These are phyloP conservation scores for Hortiboletus flavorubellus DNA, from an alignment of 768 basidiomycete genomes.

Conservation along the genomic window DNA sequence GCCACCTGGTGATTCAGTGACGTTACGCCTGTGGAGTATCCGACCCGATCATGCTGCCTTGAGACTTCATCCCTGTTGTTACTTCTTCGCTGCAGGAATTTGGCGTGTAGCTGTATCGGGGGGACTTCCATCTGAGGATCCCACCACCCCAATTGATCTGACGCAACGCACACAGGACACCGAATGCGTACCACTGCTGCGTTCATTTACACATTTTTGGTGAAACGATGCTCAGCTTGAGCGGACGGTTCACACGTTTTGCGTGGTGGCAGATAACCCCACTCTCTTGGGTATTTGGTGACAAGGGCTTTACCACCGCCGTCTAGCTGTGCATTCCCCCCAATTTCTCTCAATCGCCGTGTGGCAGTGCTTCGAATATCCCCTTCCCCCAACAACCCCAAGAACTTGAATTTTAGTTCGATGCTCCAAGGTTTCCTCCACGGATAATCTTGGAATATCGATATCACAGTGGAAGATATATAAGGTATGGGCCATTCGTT, in stretches of 20 bases:
- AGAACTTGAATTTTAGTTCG: neutral
- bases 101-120: too few relatives aligned
- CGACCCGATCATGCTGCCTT: neutral
- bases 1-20: neutral
- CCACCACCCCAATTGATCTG: neutral
- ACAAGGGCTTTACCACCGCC: neutral
- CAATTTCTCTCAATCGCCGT: neutral
- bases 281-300: neutral
- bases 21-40: neutral
- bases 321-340: neutral
- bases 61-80: neutral
- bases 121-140: neutral
- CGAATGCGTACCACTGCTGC: neutral
- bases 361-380: neutral
- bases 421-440: neutral
- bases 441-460: neutral
- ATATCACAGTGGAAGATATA: neutral
- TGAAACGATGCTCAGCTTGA: neutral
- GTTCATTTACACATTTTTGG: neutral
- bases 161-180: neutral
- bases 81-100: neutral
- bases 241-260: neutral
- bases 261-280: too few relatives aligned
- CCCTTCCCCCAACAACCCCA: neutral
- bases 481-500: neutral